Evolutionary conservation across 2,329 filamentous ascomycete species (phyloP).

Genomic region (Xylariales sp.): DNA sequence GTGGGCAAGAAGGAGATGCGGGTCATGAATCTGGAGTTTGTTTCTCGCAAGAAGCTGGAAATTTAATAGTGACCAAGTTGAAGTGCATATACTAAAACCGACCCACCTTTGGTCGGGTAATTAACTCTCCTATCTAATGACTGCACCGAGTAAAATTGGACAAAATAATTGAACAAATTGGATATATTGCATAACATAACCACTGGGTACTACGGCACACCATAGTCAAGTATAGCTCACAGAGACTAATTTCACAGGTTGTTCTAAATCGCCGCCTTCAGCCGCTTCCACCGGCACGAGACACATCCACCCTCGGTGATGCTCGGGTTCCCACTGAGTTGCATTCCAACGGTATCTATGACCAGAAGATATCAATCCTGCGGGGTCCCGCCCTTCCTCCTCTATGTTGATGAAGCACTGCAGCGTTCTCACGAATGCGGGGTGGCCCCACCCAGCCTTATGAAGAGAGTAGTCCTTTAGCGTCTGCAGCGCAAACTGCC

Average conservation of each 20-base stretch:
- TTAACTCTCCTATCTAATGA: neutral
- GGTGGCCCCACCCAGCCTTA: neutral
- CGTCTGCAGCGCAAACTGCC: neutral
- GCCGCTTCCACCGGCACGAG: neutral
- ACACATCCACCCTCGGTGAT: neutral
- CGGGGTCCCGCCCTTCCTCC: neutral
- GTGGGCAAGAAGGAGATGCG: conserved; percentile 18
- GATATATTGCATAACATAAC: too few relatives aligned
- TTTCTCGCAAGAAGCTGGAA: neutral
- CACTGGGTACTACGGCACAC: too few relatives aligned
- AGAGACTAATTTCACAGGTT: neutral
- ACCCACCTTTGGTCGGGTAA: neutral
- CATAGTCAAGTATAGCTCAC: neutral
- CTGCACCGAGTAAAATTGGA: too few relatives aligned
- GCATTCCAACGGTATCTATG: neutral
- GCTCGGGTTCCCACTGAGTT: neutral
- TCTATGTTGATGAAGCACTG: neutral
- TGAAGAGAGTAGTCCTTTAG: neutral
- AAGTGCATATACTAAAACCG: neutral
- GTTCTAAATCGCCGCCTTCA: neutral
- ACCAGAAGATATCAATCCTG: neutral
- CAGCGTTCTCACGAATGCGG: neutral
- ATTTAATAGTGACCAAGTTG: too few relatives aligned
- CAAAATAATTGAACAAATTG: too few relatives aligned
- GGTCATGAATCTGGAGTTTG: conserved; percentile 23